A percentile compares a stretch with the other conserved stretches of the same genome.
Conservation (phyloP, 2,329 filamentous ascomycete genomes). For the Colletotrichum simmondsii region DNA sequence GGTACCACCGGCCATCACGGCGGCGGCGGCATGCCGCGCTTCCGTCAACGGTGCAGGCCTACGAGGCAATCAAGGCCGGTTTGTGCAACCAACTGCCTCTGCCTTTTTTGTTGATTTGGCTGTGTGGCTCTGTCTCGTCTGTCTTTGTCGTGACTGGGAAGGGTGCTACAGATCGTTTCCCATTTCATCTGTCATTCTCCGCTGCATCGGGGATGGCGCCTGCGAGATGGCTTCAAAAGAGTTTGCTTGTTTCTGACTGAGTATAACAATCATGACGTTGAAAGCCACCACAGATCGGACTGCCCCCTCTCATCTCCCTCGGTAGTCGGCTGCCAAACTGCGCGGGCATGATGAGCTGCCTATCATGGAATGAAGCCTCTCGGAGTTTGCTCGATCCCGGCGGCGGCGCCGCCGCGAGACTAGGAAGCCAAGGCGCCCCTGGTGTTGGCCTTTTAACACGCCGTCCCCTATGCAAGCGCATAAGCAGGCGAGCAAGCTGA, state of each 20-base stretch:
- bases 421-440: neutral
- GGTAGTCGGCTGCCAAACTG: neutral
- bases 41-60: neutral
- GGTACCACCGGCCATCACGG: neutral
- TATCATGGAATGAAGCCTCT: neutral
- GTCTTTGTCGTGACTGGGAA: neutral
- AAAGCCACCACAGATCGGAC: neutral
- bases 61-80: neutral
- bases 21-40: neutral
- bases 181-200: slow-evolving; percentile 3
- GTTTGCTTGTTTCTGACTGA: neutral
- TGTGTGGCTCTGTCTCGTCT: neutral
- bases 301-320: neutral
- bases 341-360: too few relatives aligned
- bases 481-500: neutral
- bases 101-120: neutral
- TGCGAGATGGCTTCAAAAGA: neutral
- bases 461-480: neutral
- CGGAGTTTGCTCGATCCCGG: neutral
- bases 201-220: slow-evolving; percentile 17
- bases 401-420: neutral
- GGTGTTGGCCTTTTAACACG: neutral
- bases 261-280: slow-evolving; percentile 14
- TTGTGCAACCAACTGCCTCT: neutral
- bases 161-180: neutral